Evolutionary conservation across 768 basidiomycete genomes (phyloP).

Genomic region (Lactifluus piperatus): DNA sequence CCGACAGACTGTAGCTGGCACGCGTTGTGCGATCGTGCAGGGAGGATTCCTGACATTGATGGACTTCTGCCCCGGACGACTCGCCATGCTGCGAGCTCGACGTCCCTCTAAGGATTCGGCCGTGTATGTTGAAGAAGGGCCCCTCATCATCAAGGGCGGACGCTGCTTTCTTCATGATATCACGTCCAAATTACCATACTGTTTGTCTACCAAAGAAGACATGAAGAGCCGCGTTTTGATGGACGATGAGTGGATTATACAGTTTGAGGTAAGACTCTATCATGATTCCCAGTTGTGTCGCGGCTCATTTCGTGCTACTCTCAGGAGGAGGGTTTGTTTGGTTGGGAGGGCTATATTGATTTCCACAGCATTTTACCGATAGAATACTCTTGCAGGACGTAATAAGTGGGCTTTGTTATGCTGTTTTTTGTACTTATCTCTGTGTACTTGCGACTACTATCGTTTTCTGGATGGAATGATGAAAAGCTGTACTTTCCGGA

Average conservation of each 20-base stretch:
- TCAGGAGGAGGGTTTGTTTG: slow-evolving; percentile 16
- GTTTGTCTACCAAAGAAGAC: neutral
- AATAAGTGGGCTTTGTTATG: slow-evolving; percentile 70
- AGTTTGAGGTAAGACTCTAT: slow-evolving; percentile 6
- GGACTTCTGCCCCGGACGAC: slow-evolving; percentile 13
- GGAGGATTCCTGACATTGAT: slow-evolving; percentile 5
- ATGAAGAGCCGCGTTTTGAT: slow-evolving; percentile 11
- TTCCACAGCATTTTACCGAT: slow-evolving; percentile 50
- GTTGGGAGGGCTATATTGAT: slow-evolving; percentile 16
- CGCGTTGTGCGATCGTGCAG: slow-evolving; percentile 12
- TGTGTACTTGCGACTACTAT: too few relatives aligned
- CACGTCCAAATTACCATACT: slow-evolving; percentile 7
- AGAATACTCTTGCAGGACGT: slow-evolving; percentile 91
- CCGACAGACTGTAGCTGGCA: slow-evolving; percentile 11
- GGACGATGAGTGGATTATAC: slow-evolving; percentile 16
- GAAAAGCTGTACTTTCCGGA: too few relatives aligned
- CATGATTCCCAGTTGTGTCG: neutral
- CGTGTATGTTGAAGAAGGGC: neutral
- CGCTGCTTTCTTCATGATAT: slow-evolving; percentile 11
- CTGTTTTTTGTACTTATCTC: neutral
- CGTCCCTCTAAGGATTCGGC: neutral
- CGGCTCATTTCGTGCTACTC: neutral
- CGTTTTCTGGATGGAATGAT: too few relatives aligned
- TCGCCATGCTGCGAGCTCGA: neutral
- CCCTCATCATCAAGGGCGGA: neutral